phyloP scores from a whole-genome alignment of 345 rosid species.

The Excoecaria cochinchinensis region DNA sequence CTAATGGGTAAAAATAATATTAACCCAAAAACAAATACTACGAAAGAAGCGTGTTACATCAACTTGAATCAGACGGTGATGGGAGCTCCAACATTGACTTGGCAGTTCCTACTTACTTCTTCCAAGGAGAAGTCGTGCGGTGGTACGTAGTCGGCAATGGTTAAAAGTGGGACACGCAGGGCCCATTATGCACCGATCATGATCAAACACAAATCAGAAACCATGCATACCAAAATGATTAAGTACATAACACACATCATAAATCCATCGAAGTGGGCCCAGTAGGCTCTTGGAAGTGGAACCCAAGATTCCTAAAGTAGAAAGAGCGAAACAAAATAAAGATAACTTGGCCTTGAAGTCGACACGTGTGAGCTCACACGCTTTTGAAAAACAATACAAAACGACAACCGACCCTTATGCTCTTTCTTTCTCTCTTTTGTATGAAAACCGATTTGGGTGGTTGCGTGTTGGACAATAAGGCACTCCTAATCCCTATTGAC shows the following conservation, averaged over 20 bases:
- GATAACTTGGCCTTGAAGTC: neutral
- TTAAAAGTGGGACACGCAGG: neutral
- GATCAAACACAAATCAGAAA: neutral
- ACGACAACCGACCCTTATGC: conserved; percentile 28
- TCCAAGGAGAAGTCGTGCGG: too few species aligned
- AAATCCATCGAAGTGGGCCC: neutral
- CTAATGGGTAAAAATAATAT: too few species aligned
- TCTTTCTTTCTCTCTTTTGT: neutral
- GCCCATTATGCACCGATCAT: neutral
- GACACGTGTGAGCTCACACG: conserved; percentile 30
- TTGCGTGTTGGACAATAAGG: conserved; percentile 21
- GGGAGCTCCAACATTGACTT: neutral
- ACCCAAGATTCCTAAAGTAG: neutral
- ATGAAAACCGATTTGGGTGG: conserved; percentile 10
- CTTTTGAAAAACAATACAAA: conserved; percentile 11
- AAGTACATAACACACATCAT: too few species aligned
- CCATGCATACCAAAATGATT: neutral
- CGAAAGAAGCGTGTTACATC: neutral
- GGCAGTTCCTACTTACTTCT: neutral
- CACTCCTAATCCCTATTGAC: conserved; percentile 8
- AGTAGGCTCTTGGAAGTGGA: neutral
- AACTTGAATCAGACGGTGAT: neutral
- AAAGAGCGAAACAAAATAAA: neutral
- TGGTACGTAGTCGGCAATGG: too few species aligned
- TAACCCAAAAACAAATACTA: neutral